These are phyloP conservation scores for Aspergillus cavernicola DNA, from an alignment of 495 filamentous ascomycete species.

Conservation along the genomic window DNA sequence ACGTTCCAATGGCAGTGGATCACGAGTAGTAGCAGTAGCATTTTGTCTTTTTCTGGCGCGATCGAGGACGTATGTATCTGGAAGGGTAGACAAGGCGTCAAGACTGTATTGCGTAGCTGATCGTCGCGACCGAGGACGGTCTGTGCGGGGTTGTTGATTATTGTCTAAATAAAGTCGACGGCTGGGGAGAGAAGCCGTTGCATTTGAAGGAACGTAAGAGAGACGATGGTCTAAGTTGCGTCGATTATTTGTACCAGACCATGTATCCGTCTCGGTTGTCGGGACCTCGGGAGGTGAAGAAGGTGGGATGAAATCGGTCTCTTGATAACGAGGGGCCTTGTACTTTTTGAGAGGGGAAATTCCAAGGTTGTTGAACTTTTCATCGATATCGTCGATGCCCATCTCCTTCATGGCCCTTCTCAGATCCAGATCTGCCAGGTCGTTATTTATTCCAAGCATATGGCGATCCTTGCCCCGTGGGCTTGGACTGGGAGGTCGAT, in stretches of 20 bases:
- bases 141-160: conserved; percentile 16
- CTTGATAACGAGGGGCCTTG: conserved; percentile 9
- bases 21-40: conserved; percentile 25
- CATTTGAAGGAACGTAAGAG: conserved; percentile 16
- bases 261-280: conserved; percentile 24
- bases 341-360: conserved; percentile 26
- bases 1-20: conserved; percentile 55
- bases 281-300: conserved; percentile 35
- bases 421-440: conserved; percentile 25
- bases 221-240: conserved; percentile 23
- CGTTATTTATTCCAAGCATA: conserved; percentile 19
- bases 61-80: conserved; percentile 26
- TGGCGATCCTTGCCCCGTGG: conserved; percentile 36
- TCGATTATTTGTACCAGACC: conserved; percentile 17
- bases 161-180: conserved; percentile 19
- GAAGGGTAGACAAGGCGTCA: conserved; percentile 16
- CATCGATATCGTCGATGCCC: conserved; percentile 26
- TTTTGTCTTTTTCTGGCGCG: conserved; percentile 34
- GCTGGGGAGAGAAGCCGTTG: conserved; percentile 20
- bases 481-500: conserved; percentile 39
- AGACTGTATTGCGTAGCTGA: conserved; percentile 23
- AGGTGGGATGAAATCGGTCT: conserved; percentile 19
- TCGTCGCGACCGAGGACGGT: conserved; percentile 18
- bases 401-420: conserved; percentile 24
- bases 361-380: conserved; percentile 29